Conservation (phyloP, 352 stramenopile species). For the Pythium phragmiticola region DNA sequence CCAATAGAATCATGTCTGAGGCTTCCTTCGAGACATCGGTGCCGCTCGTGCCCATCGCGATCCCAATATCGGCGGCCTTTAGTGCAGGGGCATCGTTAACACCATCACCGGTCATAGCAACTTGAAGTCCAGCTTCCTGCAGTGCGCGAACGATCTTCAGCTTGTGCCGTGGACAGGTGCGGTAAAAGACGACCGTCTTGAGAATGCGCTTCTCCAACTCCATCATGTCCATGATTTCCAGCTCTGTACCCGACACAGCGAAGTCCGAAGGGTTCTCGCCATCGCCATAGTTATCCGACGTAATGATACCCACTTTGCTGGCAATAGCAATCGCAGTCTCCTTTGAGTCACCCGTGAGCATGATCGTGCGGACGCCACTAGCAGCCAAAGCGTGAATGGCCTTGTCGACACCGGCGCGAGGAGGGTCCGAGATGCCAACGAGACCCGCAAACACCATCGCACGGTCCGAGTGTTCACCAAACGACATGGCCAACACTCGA, state of each 20-base stretch:
- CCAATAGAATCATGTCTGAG: conserved; percentile 96
- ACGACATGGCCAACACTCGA: conserved; percentile 90
- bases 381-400: conserved; percentile 53
- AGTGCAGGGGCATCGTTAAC: conserved; percentile 98
- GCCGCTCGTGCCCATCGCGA: conserved; percentile 97
- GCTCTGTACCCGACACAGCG: conserved; percentile 82
- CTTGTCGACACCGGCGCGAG: conserved; percentile 63
- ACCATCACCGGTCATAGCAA: conserved; percentile 99
- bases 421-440: conserved; percentile 90
- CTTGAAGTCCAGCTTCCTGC: conserved; percentile 78
- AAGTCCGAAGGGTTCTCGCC: conserved; percentile 38
- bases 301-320: conserved; percentile 92
- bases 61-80: conserved; percentile 95
- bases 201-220: conserved; percentile 81
- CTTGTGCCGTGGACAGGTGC: conserved; percentile 94
- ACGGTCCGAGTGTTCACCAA: conserved; percentile 77
- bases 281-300: conserved; percentile 43
- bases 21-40: conserved; percentile 98
- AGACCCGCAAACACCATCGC: conserved; percentile 92
- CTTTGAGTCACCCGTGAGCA: conserved; percentile 95
- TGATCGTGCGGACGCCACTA: conserved; percentile 78
- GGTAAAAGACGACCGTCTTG: conserved; percentile 94
- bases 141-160: conserved; percentile 94
- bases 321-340: conserved; percentile 96
- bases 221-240: conserved; percentile 90